Percentiles rank a stretch among this genome's conserved stretches.
Evolutionary conservation across 768 basidiomycete species (phyloP).

Genomic region (Suillus spraguei): DNA sequence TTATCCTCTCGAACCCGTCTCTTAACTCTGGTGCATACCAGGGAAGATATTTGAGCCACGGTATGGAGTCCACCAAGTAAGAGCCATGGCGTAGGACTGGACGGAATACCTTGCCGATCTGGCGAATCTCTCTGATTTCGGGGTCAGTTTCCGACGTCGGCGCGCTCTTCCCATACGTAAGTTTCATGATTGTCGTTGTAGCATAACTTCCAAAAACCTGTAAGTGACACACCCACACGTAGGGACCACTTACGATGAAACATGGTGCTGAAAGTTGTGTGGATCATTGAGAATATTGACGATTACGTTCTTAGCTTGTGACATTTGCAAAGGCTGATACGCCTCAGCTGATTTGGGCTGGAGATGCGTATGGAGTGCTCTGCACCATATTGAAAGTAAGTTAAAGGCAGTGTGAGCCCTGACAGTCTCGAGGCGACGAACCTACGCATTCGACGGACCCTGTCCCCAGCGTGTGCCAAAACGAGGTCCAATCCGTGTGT

Average conservation of each 20-base stretch:
- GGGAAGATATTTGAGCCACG: not conserved
- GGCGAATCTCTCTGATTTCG: not conserved
- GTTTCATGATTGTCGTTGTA: not conserved
- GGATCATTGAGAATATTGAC: not conserved
- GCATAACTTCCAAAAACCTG: not conserved
- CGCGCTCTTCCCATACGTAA: not conserved
- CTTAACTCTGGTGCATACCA: not conserved
- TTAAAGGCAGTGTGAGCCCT: not conserved
- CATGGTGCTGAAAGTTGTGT: not conserved
- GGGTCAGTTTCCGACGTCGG: not conserved
- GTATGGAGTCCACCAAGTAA: not conserved
- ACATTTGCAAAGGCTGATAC: constrained; percentile 1
- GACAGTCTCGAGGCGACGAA: not conserved
- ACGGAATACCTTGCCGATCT: not conserved
- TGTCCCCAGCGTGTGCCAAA: not conserved
- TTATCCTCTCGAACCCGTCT: not conserved
- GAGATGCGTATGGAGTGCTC: not conserved
- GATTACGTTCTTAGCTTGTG: not conserved
- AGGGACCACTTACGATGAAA: not conserved
- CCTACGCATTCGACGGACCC: not conserved
- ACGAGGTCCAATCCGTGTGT: not conserved
- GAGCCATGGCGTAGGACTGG: not conserved
- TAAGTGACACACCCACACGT: not conserved
- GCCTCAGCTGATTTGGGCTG: not conserved
- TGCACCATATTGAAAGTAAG: not conserved